phyloP scores from a whole-genome alignment of 768 basidiomycete species.

The Kwoniella botswanensis region DNA sequence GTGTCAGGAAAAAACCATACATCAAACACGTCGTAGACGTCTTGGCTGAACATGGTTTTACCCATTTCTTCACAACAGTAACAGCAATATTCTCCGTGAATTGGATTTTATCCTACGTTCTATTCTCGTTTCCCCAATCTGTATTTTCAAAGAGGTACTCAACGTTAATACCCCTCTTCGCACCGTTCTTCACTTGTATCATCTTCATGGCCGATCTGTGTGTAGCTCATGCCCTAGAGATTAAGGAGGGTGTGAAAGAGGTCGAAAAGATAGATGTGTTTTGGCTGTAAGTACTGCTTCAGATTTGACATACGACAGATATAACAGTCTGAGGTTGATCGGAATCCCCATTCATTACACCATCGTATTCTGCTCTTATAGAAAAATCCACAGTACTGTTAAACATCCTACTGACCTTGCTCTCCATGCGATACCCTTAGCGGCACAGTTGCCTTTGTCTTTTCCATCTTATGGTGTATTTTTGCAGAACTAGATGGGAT shows the following conservation, averaged over 20 bases:
- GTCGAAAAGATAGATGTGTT: conserved; percentile 5
- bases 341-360: no score
- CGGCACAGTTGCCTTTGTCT: conserved; percentile 11
- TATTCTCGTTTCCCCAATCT: conserved; percentile 22
- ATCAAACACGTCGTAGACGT: no score
- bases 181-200: conserved; percentile 7
- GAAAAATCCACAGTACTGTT: no score
- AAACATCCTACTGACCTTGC: neutral
- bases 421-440: neutral
- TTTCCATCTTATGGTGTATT: conserved; percentile 15
- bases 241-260: neutral
- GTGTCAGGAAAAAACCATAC: no score
- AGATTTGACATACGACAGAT: no score
- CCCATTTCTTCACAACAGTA: neutral
- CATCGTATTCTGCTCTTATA: no score
- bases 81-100: conserved; percentile 19
- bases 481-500: conserved; percentile 4
- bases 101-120: neutral
- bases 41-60: no score
- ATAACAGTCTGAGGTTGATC: no score
- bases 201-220: conserved; percentile 12
- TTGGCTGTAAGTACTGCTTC: conserved; percentile 16
- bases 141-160: neutral
- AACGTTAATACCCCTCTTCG: conserved; percentile 13
- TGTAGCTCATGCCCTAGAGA: conserved; percentile 14